phyloP scores from a whole-genome alignment of 176 grass and related monocot genomes.

The Juncus inflexus region DNA sequence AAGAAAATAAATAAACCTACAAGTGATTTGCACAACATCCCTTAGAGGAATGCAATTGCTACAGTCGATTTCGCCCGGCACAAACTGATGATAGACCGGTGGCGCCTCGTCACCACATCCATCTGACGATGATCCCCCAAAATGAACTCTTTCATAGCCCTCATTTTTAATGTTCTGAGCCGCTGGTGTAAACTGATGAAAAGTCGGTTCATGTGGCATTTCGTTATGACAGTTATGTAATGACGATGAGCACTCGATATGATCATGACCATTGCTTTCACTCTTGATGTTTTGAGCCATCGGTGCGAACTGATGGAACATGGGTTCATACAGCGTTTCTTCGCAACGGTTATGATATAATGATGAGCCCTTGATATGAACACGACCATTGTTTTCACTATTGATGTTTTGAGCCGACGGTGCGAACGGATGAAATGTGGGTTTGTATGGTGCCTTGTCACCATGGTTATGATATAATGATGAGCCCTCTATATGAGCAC shows the following conservation, averaged over 20 bases:
- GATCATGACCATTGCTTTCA: too few species aligned
- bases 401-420: not conserved
- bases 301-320: not conserved
- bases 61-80: conserved; percentile 30
- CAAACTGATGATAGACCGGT: not conserved
- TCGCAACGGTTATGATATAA: not conserved
- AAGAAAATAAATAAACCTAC: not conserved
- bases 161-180: too few species aligned
- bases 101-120: too few species aligned
- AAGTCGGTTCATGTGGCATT: too few species aligned
- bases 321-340: not conserved
- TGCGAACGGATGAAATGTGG: not conserved
- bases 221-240: too few species aligned
- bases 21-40: conserved; percentile 22
- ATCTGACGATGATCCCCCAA: too few species aligned
- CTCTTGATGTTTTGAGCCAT: too few species aligned
- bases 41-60: conserved; percentile 17
- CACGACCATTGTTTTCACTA: not conserved
- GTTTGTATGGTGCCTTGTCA: not conserved
- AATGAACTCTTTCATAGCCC: too few species aligned
- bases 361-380: not conserved
- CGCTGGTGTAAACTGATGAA: too few species aligned
- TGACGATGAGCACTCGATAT: too few species aligned
- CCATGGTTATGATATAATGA: not conserved
- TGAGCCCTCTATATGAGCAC: not conserved